A percentile compares a stretch with the other conserved stretches of the same genome.
Evolutionary conservation across 345 rosid genomes (phyloP).

Genomic region (Gossypium anomalum): DNA sequence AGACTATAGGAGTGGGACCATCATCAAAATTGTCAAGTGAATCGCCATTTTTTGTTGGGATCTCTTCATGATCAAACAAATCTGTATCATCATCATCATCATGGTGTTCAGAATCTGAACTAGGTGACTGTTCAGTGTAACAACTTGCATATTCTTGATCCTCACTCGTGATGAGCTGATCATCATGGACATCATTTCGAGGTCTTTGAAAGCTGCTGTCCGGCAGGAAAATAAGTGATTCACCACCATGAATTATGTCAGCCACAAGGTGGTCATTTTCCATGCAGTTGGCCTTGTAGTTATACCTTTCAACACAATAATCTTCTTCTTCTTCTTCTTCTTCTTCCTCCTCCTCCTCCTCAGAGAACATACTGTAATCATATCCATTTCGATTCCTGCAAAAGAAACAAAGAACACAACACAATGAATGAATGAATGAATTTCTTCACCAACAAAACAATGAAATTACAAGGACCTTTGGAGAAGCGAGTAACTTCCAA

Average conservation of each 20-base stretch:
- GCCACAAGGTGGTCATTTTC: conserved; percentile 50
- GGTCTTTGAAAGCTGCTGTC: conserved; percentile 1
- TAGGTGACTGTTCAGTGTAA: conserved; percentile 35
- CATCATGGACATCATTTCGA: conserved; percentile 6
- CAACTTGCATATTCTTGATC: conserved; percentile 32
- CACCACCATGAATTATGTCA: conserved; percentile 60
- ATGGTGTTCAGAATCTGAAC: conserved; percentile 41
- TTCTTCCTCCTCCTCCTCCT: conserved; percentile 48
- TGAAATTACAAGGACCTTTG: conserved; percentile 38
- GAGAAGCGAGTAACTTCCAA: conserved; percentile 59
- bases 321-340: conserved; percentile 64
- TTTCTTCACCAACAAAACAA: not conserved
- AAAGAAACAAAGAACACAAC: not conserved
- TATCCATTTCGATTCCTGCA: conserved; percentile 54
- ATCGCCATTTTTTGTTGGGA: conserved; percentile 20
- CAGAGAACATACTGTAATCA: conserved; percentile 49
- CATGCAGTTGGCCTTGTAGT: conserved; percentile 19
- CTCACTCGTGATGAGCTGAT: conserved; percentile 15
- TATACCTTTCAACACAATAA: conserved; percentile 26
- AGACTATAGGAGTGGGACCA: conserved; percentile 33
- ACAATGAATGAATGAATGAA: not conserved
- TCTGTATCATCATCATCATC: conserved; percentile 16
- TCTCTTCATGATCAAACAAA: conserved; percentile 23
- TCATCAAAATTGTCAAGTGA: conserved; percentile 23
- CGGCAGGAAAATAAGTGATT: conserved; percentile 43